Evolutionary conservation across 164 flowering plant species (phyloP), one percentile per base, ranked within the genome.

Genomic region (Malania oleifera): DNA sequence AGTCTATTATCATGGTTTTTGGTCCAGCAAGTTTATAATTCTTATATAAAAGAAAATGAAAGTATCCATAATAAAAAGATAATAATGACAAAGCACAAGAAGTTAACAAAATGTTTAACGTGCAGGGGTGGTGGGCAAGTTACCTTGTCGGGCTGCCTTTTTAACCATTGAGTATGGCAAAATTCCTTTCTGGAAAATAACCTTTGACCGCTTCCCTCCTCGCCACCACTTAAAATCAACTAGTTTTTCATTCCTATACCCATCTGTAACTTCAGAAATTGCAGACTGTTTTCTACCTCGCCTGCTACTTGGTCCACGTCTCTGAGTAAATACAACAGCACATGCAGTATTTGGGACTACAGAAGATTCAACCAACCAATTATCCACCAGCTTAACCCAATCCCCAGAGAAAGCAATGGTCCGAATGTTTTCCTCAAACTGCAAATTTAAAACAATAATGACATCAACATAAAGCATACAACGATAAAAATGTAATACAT

Each of bases 131-230:
- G 35, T 9, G 35, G 35, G 6, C 9, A 54, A 26, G 27, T 45
- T 77, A 95, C 99, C 97, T 79, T 75, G 80, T 47, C 89, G 83
- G 69, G 91, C 95, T 43, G 89, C 88, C 67, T 73, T 86, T 67
- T 62, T 78, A 29, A 80, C 66, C 59, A 79, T 41, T 12, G 70
- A 52, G 27, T 53, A 50, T 18, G 99, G 93, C 62, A 95, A 61
- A 50, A 73, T 62, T 34, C 85, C 90, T 79, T 65, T 91, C 70
- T 82, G 83, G 58, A 80, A 80, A 61, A 91, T 48, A 51, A 71
- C 57, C 67, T 82, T 85, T 34, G 85, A 73, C 40, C 77, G 59
- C 64, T 73, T 84, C 20, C 93, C 87, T 31, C 97, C 96, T 52
- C 85, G 75, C 96, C 93, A 86, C 96, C 97, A 89, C 54, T 40